These are phyloP conservation scores for Gracilariopsis chorda DNA, from an alignment of 23 red algal genomes.

Conservation along the genomic window DNA sequence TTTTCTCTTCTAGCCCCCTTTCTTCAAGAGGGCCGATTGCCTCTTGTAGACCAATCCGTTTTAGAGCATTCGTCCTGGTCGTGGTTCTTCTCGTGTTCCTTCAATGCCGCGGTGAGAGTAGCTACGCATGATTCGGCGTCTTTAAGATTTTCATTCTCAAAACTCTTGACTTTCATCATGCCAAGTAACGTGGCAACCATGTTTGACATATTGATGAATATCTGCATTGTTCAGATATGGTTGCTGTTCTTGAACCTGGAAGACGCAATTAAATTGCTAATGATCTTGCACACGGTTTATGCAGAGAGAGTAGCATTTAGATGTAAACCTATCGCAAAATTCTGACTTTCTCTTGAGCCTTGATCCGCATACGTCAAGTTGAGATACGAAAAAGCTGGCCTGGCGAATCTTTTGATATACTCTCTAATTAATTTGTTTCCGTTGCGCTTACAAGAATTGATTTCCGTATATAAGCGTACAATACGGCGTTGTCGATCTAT, in stretches of 20 bases:
- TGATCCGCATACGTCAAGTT: not conserved
- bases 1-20: not conserved
- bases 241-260: too few species aligned
- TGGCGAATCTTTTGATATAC: not conserved
- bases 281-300: not conserved
- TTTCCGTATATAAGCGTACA: constrained; percentile 6
- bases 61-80: not conserved
- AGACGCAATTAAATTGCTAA: not conserved
- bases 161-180: too few species aligned
- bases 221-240: too few species aligned
- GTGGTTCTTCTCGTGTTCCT: not conserved
- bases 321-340: not conserved
- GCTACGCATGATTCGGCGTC: too few species aligned
- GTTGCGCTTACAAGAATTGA: not conserved
- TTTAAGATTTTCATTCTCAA: too few species aligned
- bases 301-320: not conserved
- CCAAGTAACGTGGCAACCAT: too few species aligned
- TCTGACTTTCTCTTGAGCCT: not conserved
- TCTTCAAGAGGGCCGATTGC: not conserved
- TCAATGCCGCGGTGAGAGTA: not conserved
- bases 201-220: too few species aligned
- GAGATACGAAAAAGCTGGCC: not conserved
- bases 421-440: not conserved
- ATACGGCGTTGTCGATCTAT: not conserved
- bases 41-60: not conserved